Percentiles rank a stretch among this genome's conserved stretches.
Evolutionary conservation across 257 asterid genomes (phyloP).

Genomic region (Plectranthus barbatus): DNA sequence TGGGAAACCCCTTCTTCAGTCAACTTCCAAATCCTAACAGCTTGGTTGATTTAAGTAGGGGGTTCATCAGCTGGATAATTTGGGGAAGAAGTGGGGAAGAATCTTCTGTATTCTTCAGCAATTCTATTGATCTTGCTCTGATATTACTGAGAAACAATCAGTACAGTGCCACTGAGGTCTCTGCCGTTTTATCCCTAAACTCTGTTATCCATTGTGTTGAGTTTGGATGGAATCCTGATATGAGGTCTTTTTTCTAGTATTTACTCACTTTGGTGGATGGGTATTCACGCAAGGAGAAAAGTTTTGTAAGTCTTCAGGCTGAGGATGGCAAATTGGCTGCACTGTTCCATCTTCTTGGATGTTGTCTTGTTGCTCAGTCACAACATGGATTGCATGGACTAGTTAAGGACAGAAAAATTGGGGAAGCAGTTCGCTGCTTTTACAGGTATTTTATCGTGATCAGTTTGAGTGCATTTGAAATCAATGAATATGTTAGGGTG

Average conservation of each 20-base stretch:
- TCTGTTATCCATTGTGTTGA: background rate
- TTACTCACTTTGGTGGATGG: slow-evolving; percentile 73
- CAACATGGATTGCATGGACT: slow-evolving; percentile 49
- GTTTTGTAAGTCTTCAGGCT: slow-evolving; percentile 65
- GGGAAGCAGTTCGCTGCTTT: slow-evolving; percentile 82
- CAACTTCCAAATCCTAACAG: slow-evolving; percentile 48
- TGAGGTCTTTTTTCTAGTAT: slow-evolving; percentile 39
- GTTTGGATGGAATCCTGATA: slow-evolving; percentile 28
- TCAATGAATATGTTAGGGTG: background rate
- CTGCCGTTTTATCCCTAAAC: slow-evolving; percentile 19
- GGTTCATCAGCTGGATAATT: slow-evolving; percentile 83
- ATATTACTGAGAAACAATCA: slow-evolving; percentile 75
- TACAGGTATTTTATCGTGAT: slow-evolving; percentile 48
- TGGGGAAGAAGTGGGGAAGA: slow-evolving; percentile 75
- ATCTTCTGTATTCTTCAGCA: slow-evolving; percentile 72
- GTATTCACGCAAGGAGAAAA: slow-evolving; percentile 67
- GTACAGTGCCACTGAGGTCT: slow-evolving; percentile 75
- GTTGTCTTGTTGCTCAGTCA: slow-evolving; percentile 80
- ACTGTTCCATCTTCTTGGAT: slow-evolving; percentile 83
- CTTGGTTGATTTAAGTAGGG: slow-evolving; percentile 54
- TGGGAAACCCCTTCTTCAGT: slow-evolving; percentile 30
- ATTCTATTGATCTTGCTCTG: slow-evolving; percentile 68
- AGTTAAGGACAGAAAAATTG: slow-evolving; percentile 54
- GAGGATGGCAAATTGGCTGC: slow-evolving; percentile 50
- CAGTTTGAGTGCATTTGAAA: background rate